Base-by-base conservation (phyloP, 352 stramenopile genomes). In the Pythium dissimile region DNA sequence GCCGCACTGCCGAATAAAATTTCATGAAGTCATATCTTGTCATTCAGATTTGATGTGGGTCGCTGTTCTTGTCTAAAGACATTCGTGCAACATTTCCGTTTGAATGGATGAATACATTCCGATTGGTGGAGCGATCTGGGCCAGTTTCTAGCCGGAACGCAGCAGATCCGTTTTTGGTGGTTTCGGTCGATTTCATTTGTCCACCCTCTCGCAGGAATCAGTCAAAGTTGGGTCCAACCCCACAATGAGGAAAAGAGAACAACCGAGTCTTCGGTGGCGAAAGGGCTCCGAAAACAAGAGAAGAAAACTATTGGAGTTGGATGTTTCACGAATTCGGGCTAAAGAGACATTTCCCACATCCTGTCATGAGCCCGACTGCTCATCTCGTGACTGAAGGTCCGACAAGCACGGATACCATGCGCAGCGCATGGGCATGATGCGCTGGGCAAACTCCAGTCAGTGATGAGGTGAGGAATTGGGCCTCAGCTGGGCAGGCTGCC, bases 1-100 rank as follows among this genome's bases (percentile, higher is more conserved):
- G 50, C 10, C 74, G 77, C 34, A 68, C 51, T 7, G 54, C 50
- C 9, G 37, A 69, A 23, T 69, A 63, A 28, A 21, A 34, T 20
- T 11, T 37, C 18, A 13, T 28, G 18, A 26, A 8, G 10, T 18
- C 16, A 42, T 5, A 37, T 51, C 23, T 32, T 24, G 20, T 11
- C n/a, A n/a, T n/a, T n/a, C n/a, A n/a, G n/a, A n/a, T n/a, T n/a
- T n/a, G n/a, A n/a, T n/a, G n/a, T n/a, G n/a, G n/a, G n/a, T n/a
- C n/a, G n/a, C n/a, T 27, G 27, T 28, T 27, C 28, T 28, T 20
- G 9, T 34, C 28, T 26, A 28, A 30, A 18, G 16, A 20, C 41
- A 31, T 28, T 48, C 41, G 41, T 32, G 41, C 34, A 41, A 41
- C 34, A 12, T n/a, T n/a, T n/a, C n/a, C n/a, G n/a, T n/a, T n/a